Evolutionary conservation across 1,139 yeast genomes (phyloP).

Genomic region (Cylindricascospora bacillispora): DNA sequence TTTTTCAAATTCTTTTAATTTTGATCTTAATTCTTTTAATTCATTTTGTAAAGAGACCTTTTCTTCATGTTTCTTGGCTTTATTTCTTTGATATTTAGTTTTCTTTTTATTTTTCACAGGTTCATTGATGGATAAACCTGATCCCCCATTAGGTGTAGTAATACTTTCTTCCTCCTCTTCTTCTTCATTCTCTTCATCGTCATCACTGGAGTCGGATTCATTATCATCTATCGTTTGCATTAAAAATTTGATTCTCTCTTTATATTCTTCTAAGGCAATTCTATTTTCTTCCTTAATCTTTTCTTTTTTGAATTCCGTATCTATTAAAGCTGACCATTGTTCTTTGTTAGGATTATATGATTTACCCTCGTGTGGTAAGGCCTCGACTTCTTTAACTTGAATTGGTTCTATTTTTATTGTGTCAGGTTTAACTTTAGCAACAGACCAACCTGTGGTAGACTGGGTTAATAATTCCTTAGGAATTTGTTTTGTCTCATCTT

Average conservation of each 20-base stretch:
- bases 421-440: constrained; percentile 40
- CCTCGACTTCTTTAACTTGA: constrained; percentile 34
- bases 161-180: constrained; percentile 22
- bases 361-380: constrained; percentile 68
- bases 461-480: constrained; percentile 33
- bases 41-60: constrained; percentile 42
- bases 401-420: constrained; percentile 48
- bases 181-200: constrained; percentile 32
- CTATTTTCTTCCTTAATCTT: constrained; percentile 55
- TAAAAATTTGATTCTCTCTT: constrained; percentile 48
- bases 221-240: constrained; percentile 50
- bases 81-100: constrained; percentile 67
- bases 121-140: constrained; percentile 53
- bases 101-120: constrained; percentile 62
- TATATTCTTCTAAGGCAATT: constrained; percentile 45
- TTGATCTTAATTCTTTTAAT: constrained; percentile 43
- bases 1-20: constrained; percentile 45
- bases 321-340: constrained; percentile 66
- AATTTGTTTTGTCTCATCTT: constrained; percentile 15
- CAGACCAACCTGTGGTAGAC: constrained; percentile 38
- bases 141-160: constrained; percentile 17
- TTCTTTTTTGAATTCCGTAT: constrained; percentile 55
- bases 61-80: constrained; percentile 52
- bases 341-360: constrained; percentile 86
- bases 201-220: constrained; percentile 33